These are phyloP conservation scores for Coprinopsis marcescibilis DNA, from an alignment of 768 basidiomycete species.

Conservation along the genomic window DNA sequence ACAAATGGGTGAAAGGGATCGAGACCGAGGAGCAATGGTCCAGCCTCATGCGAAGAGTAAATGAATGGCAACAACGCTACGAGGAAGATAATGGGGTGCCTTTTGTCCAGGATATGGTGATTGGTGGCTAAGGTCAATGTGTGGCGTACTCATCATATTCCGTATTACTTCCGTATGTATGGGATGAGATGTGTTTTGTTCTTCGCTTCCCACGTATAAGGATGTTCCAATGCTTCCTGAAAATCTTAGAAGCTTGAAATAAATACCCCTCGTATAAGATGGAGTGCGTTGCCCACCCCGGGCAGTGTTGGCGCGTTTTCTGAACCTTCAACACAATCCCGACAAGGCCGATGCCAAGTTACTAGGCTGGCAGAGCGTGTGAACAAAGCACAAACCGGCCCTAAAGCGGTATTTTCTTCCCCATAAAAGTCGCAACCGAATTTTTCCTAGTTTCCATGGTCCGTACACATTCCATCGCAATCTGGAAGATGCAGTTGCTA, in stretches of 20 bases:
- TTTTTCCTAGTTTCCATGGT: conserved; percentile 28
- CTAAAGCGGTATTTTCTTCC: conserved; percentile 22
- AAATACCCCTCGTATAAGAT: no score
- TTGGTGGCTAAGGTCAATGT: conserved; percentile 5
- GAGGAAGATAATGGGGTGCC: conserved; percentile 29
- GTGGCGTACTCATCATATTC: background rate
- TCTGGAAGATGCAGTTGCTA: conserved; percentile 4
- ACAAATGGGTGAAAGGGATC: conserved; percentile 43
- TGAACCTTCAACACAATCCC: no score
- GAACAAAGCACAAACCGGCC: conserved; percentile 19
- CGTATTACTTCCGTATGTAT: no score
- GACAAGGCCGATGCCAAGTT: no score
- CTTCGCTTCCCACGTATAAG: background rate
- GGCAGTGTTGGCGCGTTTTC: no score
- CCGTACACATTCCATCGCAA: conserved; percentile 13
- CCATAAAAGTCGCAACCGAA: conserved; percentile 24
- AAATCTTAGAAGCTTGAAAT: no score
- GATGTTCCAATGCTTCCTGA: background rate
- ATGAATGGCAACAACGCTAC: conserved; percentile 49
- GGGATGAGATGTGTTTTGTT: no score
- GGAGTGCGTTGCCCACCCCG: no score
- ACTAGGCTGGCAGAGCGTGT: no score
- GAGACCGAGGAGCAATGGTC: conserved; percentile 49
- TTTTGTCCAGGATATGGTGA: conserved; percentile 17
- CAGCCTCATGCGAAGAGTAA: conserved; percentile 39